Base-by-base conservation (phyloP, 176 grass and related monocot species). In the Areca catechu region DNA sequence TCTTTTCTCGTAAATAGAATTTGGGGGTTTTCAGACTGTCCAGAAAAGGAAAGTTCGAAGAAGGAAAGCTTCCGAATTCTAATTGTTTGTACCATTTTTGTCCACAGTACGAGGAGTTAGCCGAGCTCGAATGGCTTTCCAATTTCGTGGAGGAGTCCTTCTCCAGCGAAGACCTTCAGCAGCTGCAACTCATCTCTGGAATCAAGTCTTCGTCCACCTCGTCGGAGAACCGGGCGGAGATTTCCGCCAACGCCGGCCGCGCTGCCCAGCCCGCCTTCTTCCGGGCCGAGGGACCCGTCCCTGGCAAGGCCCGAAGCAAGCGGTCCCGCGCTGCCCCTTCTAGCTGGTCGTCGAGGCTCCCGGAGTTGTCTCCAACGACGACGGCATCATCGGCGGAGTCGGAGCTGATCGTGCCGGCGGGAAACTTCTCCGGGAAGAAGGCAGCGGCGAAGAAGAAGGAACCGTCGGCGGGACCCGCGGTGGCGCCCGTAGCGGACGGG, bases 91-190 rank as follows among this genome's bases (percentile, higher is more conserved):
- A 43, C 9, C 34, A 2, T 43, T 43, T 43, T 14, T 43, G 34
- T 43, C 34, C 34, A 43, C 88, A 98, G 85, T 89, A 88, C 66
- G 94, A 92, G 19, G 88, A 85, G 53, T 1, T 98, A 60, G 84
- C 76, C 61, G 88, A 98, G 76, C 71, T 98, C 20, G 94, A 98
- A 83, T 92, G 84, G 94, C 66, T 98, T 1, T 92, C 93, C 19
- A 92, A 85, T 56, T 92, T 90, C 53, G 81, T 89, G 52, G 83
- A 81, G 0, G 87, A 82, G 2, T 55, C 24, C 30, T 93, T 92
- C 73, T 81, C 88, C 53, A 80, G 51, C 54, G 88, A 98, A 60
- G 88, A 98, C 49, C 78, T 98, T 15, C 76, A 98, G 61, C 93
- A 98, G 83, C 73, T 93, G 47, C 81, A 85, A 54, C 84, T 98